Base-by-base conservation (phyloP, 768 basidiomycete species). In the Boletus subparvulus region DNA sequence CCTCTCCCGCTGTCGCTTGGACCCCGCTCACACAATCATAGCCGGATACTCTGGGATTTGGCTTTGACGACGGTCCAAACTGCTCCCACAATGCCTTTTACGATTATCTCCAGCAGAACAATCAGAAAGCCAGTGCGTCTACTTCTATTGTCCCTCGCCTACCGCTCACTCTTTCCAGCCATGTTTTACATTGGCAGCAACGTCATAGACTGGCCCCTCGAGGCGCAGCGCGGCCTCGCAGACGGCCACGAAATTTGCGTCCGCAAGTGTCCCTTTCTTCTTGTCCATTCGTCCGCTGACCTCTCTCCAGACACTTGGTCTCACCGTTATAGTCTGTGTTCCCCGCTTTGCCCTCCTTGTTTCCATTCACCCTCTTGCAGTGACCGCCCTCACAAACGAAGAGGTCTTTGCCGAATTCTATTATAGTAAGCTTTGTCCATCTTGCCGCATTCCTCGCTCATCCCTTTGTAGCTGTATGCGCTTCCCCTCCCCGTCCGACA, bases 341-440 rank as follows among this genome's bases (percentile, higher is more conserved):
- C 11, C 6, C 21, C 21, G 1, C 41, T 9, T 13, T 21, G 0
- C 1, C 17, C 6, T 1, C 48, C 0, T 26, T 7, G 12, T 12
- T 1, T n/a, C 21, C 37, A 17, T 47, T 60, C 26, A 54, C 37
- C 33, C 46, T 32, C 14, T 6, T 48, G 2, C 54, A 84, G 83
- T 80, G 82, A 87, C 87, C 0, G 65, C 82, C 3, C 75, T 87
- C 41, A 70, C 78, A 10, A 91, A 84, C 65, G 74, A 82, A 61
- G 74, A 86, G 58, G 86, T 83, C 5, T 89, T 91, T 55, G 89
- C 89, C 4, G 90, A 92, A 69, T 75, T 93, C 17, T 90, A 86
- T 56, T 93, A 90, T 72, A 84, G 83, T 81, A 60, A 36, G 82
- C 69, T 11, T 51, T 6, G 6, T 5, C 40, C 5, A 17, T 24